Base-by-base conservation (phyloP, 2,329 filamentous ascomycete genomes). In the Sphaerulina populicola region DNA sequence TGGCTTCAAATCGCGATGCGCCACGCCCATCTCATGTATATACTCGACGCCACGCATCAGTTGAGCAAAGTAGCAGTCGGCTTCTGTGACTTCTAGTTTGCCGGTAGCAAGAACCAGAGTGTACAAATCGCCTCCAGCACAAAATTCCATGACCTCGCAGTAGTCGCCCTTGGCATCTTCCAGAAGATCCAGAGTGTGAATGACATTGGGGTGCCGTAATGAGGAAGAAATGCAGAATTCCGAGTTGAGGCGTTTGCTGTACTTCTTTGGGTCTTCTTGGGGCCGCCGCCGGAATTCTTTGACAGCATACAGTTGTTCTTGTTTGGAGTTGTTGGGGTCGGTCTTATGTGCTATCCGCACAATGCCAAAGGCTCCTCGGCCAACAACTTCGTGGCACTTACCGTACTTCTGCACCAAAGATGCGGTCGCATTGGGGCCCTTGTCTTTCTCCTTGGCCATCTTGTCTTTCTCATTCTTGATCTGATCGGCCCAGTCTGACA, bases 131-230 rank as follows among this genome's bases (percentile, higher is more conserved):
- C 93, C 93, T 54, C 93, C 93, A 35, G 91, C 90, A 68, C 93
- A 98, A 67, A 93, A 98, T 71, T 98, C 93, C 93, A 98, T 98
- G 47, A 98, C 93, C 69, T 98, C 93, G 70, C 93, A 98, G 70
- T 93, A 97, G 66, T 95, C 89, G 54, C 93, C 93, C 72, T 97
- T 97, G 62, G 91, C 82, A 65, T 98, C 93, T 70, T 96, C 88
- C 37, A 98, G 79, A 9, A 98, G 78, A 66, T 98, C 93, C 47
- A 98, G 80, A 0, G 93, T 98, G 69, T 96, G 93, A 62, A 98
- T 98, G 63, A 98, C 88, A 66, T 98, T 98, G 11, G 93, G 91
- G 67, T 98, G 93, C 57, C 90, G 87, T 55, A 98, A 80, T 8
- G 90, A 95, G 0, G 91, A 97, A 1, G 93, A 97, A 62, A 98